Conservation (phyloP, 441 rosid genomes). For the Euphorbia schlechtendalii region DNA sequence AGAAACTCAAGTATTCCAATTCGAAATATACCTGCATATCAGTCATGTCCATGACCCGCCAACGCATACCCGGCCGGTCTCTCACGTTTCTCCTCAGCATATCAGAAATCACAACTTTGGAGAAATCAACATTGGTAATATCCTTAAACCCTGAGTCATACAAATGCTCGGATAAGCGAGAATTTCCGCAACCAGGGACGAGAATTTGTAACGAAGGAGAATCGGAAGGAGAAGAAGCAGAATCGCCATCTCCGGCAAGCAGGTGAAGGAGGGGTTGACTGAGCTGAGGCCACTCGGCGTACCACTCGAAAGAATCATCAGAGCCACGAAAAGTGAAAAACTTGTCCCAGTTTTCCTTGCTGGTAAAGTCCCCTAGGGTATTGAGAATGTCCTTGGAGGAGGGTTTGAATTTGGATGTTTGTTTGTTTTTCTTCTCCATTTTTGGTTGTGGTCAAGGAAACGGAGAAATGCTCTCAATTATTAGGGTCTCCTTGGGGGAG, state of each 20-base stretch:
- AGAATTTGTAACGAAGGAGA: slow-evolving; percentile 40
- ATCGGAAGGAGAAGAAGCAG: slow-evolving; percentile 4
- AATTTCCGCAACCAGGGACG: slow-evolving; percentile 88
- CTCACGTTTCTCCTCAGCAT: slow-evolving; percentile 83
- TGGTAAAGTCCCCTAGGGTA: slow-evolving; percentile 82
- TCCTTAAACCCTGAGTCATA: slow-evolving; percentile 70
- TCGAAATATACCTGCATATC: slow-evolving; percentile 50
- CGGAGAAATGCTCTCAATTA: too few relatives aligned
- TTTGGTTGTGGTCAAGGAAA: background rate
- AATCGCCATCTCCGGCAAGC: slow-evolving; percentile 13
- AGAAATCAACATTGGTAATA: slow-evolving; percentile 77
- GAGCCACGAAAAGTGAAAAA: slow-evolving; percentile 84
- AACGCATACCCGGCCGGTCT: slow-evolving; percentile 63
- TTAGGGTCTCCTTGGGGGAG: too few relatives aligned
- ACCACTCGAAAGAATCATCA: slow-evolving; percentile 92
- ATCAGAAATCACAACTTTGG: slow-evolving; percentile 81
- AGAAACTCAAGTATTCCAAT: background rate
- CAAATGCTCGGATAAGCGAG: slow-evolving; percentile 73
- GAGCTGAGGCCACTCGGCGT: slow-evolving; percentile 92
- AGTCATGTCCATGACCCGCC: slow-evolving; percentile 97
- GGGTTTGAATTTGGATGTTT: slow-evolving; percentile 22
- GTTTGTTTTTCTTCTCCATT: slow-evolving; percentile 65
- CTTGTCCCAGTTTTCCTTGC: slow-evolving; percentile 93
- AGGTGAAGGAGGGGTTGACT: slow-evolving; percentile 47
- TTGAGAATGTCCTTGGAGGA: slow-evolving; percentile 38